Evolutionary conservation across 306 rosid genomes (phyloP).

Genomic region (Malus sieversii): DNA sequence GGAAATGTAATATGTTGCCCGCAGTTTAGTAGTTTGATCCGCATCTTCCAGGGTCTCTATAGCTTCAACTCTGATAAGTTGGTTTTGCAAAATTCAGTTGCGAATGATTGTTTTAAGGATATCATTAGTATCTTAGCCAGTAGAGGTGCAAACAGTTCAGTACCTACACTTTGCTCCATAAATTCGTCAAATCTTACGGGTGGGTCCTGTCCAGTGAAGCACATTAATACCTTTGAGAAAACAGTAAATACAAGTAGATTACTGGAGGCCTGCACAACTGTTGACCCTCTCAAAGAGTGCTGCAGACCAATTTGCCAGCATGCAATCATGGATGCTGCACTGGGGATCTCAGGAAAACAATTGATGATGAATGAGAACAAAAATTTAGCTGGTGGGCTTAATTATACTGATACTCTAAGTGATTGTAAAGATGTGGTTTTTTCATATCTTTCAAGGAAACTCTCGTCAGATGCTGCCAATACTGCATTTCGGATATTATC

Average conservation of each 20-base stretch:
- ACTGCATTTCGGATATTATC: slow-evolving; percentile 76
- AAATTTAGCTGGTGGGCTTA: slow-evolving; percentile 42
- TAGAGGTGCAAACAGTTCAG: slow-evolving; percentile 72
- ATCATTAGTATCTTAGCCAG: slow-evolving; percentile 68
- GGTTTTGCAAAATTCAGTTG: slow-evolving; percentile 57
- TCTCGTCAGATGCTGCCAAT: slow-evolving; percentile 56
- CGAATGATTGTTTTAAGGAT: slow-evolving; percentile 77
- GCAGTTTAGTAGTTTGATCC: slow-evolving; percentile 79
- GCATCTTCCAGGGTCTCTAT: slow-evolving; percentile 81
- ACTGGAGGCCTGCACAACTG: slow-evolving; percentile 77
- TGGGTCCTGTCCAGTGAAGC: slow-evolving; percentile 85
- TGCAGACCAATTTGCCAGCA: slow-evolving; percentile 92
- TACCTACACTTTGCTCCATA: slow-evolving; percentile 67
- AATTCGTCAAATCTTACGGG: slow-evolving; percentile 80
- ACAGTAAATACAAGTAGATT: slow-evolving; percentile 68
- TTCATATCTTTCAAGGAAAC: slow-evolving; percentile 72
- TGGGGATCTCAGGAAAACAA: slow-evolving; percentile 68
- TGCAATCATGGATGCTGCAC: slow-evolving; percentile 88
- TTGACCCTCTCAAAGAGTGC: slow-evolving; percentile 96
- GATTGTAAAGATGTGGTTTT: slow-evolving; percentile 94
- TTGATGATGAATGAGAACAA: slow-evolving; percentile 40
- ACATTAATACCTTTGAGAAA: slow-evolving; percentile 64
- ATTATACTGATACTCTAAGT: slow-evolving; percentile 56
- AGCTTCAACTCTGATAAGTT: slow-evolving; percentile 46
- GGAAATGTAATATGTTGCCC: slow-evolving; percentile 92